Base-by-base conservation (phyloP, 148 eudicot genomes). In the Rhododendron molle region DNA sequence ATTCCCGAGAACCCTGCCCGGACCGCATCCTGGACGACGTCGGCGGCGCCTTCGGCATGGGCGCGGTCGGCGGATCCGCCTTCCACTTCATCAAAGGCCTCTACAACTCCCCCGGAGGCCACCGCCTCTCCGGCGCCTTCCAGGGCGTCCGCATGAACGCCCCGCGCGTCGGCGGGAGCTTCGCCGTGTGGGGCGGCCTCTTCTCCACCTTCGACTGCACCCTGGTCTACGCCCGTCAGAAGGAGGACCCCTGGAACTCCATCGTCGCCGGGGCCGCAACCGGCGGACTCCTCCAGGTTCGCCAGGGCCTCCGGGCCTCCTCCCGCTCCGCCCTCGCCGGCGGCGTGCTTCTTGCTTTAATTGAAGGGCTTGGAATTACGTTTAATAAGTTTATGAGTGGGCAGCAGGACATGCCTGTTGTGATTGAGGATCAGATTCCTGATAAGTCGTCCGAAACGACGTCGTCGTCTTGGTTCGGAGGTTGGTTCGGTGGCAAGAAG, bases 211-310 rank as follows among this genome's bases (percentile, higher is more conserved):
- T 90, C 72, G 95, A 95, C 43, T 94, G 96, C 84, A 72, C 90
- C 3, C 85, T 95, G 89, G 96, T 93, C 0, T 95, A 90, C 73
- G 28, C 80, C 3, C 90, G 98, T n/a, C 93, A 90, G 89, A 95
- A 94, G 84, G 98, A 95, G 23, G 98, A 95, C 18, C 95, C 96
- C 1, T 94, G 98, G 98, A 95, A 95, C 86, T 90, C 94, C 10
- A 92, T 95, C 88, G 23, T 89, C 16, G 90, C 95, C 5, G 96
- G 98, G 1, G 95, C 96, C 8, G 92, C 93, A 3, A 92, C 95
- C 6, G 96, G 96, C 0, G 96, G 96, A 14, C 87, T 95, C 21
- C 89, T 95, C 2, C 81, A 60, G 69, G 89, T 92, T 90, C 88
- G 98, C 0, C 92, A 90, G 65, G 98, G 98, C 0, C 5, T 93